Evolutionary conservation across 1,284 basidiomycete species (phyloP).

Genomic region (Sporisorium exsertum): DNA sequence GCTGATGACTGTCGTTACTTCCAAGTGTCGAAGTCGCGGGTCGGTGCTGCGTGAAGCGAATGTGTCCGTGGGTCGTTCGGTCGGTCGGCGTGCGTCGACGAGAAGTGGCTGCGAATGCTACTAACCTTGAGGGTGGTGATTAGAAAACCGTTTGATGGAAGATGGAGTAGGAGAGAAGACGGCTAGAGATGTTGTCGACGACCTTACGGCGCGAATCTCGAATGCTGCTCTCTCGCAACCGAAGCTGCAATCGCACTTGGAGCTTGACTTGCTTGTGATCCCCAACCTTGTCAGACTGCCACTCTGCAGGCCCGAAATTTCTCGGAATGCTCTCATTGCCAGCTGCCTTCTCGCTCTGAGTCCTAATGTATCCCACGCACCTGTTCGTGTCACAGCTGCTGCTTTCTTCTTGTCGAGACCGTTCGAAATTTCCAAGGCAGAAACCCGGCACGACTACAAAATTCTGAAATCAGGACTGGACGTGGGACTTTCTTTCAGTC

Average conservation of each 20-base stretch:
- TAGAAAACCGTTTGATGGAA: conserved; percentile 46
- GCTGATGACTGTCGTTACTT: background rate
- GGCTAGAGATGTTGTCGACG: conserved; percentile 10
- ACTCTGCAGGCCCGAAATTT: background rate
- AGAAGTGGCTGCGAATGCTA: conserved; percentile 20
- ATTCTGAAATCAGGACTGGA: background rate
- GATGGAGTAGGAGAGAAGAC: conserved; percentile 33
- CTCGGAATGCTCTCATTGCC: background rate
- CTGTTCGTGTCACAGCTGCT: conserved; percentile 7
- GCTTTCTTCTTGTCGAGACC: background rate
- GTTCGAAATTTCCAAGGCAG: conserved; percentile 1
- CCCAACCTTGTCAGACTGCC: background rate
- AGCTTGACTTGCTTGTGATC: background rate
- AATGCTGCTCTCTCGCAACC: background rate
- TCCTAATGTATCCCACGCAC: no score
- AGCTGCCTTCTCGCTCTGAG: background rate
- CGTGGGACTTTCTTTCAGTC: background rate
- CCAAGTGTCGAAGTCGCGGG: background rate
- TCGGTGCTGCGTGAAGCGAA: background rate
- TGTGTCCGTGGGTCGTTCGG: conserved; percentile 1
- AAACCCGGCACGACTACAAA: conserved; percentile 19
- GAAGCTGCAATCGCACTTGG: background rate
- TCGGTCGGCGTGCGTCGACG: conserved; percentile 10
- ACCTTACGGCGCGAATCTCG: conserved; percentile 8
- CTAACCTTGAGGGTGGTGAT: conserved; percentile 51